Conservation (phyloP, 1,284 basidiomycete genomes). For the Ustilago tritici region DNA sequence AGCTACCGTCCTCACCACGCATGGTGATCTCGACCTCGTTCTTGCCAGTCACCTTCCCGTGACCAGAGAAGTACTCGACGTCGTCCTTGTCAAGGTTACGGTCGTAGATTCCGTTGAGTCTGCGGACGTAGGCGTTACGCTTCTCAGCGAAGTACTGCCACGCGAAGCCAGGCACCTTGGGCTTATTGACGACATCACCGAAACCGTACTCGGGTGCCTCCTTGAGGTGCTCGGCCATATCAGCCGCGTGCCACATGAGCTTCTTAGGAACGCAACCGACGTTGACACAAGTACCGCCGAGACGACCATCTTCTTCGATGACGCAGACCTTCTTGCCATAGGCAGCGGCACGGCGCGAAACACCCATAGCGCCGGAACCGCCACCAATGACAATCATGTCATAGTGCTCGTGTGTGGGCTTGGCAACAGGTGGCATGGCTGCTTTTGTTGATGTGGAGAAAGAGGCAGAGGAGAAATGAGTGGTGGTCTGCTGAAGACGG, state of each 20-base stretch:
- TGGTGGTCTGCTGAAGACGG: conserved; percentile 34
- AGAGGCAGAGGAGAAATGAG: conserved; percentile 37
- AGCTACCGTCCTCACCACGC: conserved; percentile 70
- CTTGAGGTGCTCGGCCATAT: conserved; percentile 81
- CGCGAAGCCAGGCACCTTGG: conserved; percentile 75
- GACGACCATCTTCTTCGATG: conserved; percentile 80
- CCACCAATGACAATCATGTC: conserved; percentile 69
- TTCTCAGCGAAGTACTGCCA: conserved; percentile 93
- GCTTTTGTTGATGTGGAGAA: conserved; percentile 10
- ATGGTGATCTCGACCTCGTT: conserved; percentile 65
- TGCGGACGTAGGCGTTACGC: conserved; percentile 92
- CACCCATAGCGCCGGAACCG: conserved; percentile 69
- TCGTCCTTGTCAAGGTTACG: conserved; percentile 85
- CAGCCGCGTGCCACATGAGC: conserved; percentile 99
- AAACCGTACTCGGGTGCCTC: conserved; percentile 84
- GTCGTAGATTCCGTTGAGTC: conserved; percentile 89
- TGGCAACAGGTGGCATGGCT: conserved; percentile 64
- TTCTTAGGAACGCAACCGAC: conserved; percentile 76
- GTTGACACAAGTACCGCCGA: conserved; percentile 96
- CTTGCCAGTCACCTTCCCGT: conserved; percentile 72
- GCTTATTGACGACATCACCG: conserved; percentile 62
- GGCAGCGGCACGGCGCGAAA: conserved; percentile 77
- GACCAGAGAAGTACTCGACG: conserved; percentile 88
- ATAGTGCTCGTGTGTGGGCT: conserved; percentile 59
- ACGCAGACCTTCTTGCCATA: conserved; percentile 95